These are phyloP conservation scores for Microdochium trichocladiopsis DNA, from an alignment of 2,329 filamentous ascomycete species.

Conservation along the genomic window DNA sequence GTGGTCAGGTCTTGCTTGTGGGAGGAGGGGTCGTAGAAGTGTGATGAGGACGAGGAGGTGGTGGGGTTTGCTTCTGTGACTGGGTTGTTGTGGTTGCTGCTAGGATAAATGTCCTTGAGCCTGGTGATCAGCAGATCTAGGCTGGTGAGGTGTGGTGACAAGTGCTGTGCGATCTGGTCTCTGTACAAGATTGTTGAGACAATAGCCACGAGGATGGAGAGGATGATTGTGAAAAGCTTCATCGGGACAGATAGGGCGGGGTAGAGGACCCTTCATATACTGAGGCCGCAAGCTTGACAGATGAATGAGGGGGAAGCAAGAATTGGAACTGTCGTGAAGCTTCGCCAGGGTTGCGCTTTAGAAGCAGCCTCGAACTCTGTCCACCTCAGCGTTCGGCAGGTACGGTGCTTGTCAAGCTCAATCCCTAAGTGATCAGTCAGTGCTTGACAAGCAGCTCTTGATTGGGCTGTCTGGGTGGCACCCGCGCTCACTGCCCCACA, in stretches of 20 bases:
- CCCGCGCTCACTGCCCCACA: not conserved
- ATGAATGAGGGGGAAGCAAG: not conserved
- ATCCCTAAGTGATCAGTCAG: not conserved
- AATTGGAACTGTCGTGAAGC: conserved; percentile 1
- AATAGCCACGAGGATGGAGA: conserved; percentile 30
- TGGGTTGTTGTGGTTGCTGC: conserved; percentile 4
- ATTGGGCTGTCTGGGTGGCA: not conserved
- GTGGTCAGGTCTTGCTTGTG: conserved; percentile 15
- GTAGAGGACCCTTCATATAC: conserved; percentile 1
- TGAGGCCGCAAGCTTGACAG: not conserved
- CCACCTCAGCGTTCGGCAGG: too few species aligned
- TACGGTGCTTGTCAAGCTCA: not conserved
- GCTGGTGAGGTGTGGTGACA: conserved; percentile 8
- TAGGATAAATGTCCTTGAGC: conserved; percentile 7
- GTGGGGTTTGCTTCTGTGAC: conserved; percentile 10
- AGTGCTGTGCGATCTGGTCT: conserved; percentile 19
- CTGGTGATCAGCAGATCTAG: conserved; percentile 12
- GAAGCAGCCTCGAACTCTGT: too few species aligned
- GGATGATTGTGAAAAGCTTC: conserved; percentile 27
- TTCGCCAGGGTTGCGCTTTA: not conserved
- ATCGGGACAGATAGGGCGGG: conserved; percentile 16
- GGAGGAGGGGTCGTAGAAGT: conserved; percentile 15
- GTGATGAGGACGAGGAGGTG: conserved; percentile 9
- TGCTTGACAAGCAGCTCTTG: conserved; percentile 2
- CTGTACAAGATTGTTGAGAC: conserved; percentile 25